A percentile compares a stretch with the other conserved stretches of the same genome.
Conservation (phyloP, 1,139 yeast genomes). For the Protomyces gravidus region DNA sequence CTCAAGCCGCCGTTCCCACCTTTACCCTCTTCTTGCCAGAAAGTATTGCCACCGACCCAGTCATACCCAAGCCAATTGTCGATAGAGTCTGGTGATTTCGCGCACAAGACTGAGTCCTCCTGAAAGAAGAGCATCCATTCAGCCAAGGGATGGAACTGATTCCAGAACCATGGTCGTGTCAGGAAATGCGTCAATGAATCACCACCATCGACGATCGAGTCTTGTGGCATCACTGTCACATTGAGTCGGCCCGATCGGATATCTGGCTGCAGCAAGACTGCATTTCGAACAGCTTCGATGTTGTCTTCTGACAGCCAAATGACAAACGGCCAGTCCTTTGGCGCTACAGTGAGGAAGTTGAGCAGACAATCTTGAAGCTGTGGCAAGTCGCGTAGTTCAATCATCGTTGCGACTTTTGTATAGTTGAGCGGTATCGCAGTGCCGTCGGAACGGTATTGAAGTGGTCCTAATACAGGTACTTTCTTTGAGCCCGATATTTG, state of each 20-base stretch:
- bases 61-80: constrained; percentile 25
- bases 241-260: constrained; percentile 7
- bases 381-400: constrained; percentile 12
- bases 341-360: constrained; percentile 11
- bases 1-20: constrained; percentile 23
- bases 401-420: constrained; percentile 23
- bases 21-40: constrained; percentile 12
- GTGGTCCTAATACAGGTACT: background rate
- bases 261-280: background rate
- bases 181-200: constrained; percentile 4
- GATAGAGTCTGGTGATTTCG: constrained; percentile 1
- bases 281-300: background rate
- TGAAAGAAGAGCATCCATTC: constrained; percentile 15
- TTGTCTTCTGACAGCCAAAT: constrained; percentile 19
- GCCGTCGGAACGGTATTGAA: background rate
- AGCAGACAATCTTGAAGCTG: background rate
- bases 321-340: constrained; percentile 19
- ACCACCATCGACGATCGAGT: background rate
- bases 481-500: background rate
- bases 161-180: constrained; percentile 17
- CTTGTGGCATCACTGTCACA: constrained; percentile 11
- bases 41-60: constrained; percentile 17
- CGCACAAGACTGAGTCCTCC: constrained; percentile 10
- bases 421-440: constrained; percentile 1
- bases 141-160: constrained; percentile 11